Evolutionary conservation across 495 filamentous ascomycete genomes (phyloP).

Genomic region (Podospora anserina): DNA sequence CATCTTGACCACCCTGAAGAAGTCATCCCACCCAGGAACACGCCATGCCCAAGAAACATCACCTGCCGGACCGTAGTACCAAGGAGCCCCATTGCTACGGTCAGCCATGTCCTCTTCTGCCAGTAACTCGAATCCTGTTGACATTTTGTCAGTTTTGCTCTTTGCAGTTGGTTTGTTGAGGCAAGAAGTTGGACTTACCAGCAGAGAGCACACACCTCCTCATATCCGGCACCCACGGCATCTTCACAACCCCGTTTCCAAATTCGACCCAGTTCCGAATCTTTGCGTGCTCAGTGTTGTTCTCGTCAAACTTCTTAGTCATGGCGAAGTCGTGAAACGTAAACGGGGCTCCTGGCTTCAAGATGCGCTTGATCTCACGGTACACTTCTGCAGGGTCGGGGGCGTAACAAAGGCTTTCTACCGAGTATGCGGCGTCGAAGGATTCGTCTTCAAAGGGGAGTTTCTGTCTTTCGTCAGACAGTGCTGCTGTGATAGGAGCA

Average conservation of each 20-base stretch:
- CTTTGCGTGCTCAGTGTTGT: constrained; percentile 14
- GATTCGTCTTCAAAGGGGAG: constrained; percentile 23
- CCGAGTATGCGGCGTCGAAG: constrained; percentile 24
- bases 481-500: background rate
- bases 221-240: constrained; percentile 23
- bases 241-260: constrained; percentile 20
- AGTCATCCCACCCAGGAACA: constrained; percentile 14
- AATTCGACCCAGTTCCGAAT: constrained; percentile 27
- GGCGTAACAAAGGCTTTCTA: constrained; percentile 23
- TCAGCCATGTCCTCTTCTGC: constrained; percentile 19
- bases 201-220: constrained; percentile 11
- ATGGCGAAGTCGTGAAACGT: constrained; percentile 24
- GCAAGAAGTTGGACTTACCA: constrained; percentile 11
- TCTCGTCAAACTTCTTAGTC: constrained; percentile 24
- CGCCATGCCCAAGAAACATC: constrained; percentile 23
- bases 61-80: constrained; percentile 23
- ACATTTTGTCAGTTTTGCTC: background rate
- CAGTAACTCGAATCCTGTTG: constrained; percentile 20
- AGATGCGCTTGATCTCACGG: constrained; percentile 20
- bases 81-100: constrained; percentile 16
- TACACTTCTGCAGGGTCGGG: constrained; percentile 17
- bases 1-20: constrained; percentile 15
- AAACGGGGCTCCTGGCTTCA: constrained; percentile 24
- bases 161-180: background rate
- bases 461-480: constrained; percentile 10